Evolutionary conservation across 1,139 yeast species (phyloP), one percentile per base, ranked within the genome.

Genomic region (Pichia sp.): DNA sequence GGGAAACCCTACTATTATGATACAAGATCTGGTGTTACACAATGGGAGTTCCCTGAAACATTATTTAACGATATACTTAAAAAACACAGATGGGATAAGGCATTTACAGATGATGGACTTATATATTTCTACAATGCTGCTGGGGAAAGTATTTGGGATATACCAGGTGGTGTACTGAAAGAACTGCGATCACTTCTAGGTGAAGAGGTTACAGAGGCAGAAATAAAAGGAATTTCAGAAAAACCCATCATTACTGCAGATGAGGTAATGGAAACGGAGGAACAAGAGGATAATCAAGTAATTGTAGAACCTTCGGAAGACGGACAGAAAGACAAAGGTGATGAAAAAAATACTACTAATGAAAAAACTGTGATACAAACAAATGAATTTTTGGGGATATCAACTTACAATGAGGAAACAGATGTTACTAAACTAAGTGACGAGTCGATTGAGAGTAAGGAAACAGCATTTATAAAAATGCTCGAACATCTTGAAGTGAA

Each of bases 101-200:
- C 69, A 40, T 62, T 66, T 2, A 77, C 91, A 0, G 85, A 82
- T 28, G 91, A 80, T 17, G 93, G 91, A 1, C 48, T 51, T 24
- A 44, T 43, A 9, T 89, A 88, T 60, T 89, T 85, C 65, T 82
- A 81, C 60, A 83, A 84, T 56, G 66, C 68, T 18, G 60, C 61
- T 17, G 75, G 89, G 0, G 79, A 79, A 52, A 80, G 94, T 11
- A 79, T 83, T 0, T 89, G 96, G 96, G 85, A 79, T 21, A 60
- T 73, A 19, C 96, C 96, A 0, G 66, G 56, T 0, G 80, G 64
- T 19, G 58, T 64, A 6, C 19, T 51, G 33, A 32, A 20, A n/a
- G 33, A 20, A 12, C 26, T 36, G 28, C 30, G 8, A 28, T 21
- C 7, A 12, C 17, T 23, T 2, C 24, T 38, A 4, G 48, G 47